Evolutionary conservation across 2,329 filamentous ascomycete species (phyloP).

Genomic region (Westerdykella ornata): DNA sequence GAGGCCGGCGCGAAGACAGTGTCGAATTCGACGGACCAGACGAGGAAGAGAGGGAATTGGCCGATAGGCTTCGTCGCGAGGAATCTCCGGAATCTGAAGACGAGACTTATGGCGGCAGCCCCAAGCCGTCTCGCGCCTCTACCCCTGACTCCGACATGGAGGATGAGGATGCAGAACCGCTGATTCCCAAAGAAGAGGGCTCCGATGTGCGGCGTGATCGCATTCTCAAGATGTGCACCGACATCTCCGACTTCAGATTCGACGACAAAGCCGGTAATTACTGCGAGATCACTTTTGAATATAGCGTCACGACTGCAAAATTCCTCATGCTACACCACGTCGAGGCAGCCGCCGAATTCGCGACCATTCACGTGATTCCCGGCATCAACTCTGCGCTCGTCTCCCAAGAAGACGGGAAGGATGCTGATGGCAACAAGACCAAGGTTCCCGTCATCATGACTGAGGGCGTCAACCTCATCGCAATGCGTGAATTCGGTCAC

Average conservation of each 20-base stretch:
- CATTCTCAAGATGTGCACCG: slow-evolving; percentile 45
- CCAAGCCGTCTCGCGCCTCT: slow-evolving; percentile 31
- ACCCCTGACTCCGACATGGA: slow-evolving; percentile 35
- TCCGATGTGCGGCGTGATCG: slow-evolving; percentile 29
- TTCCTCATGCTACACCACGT: slow-evolving; percentile 88
- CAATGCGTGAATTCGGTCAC: slow-evolving; percentile 83
- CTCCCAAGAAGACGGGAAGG: slow-evolving; percentile 48
- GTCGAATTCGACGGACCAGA: slow-evolving; percentile 90
- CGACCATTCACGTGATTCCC: slow-evolving; percentile 80
- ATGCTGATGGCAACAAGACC: slow-evolving; percentile 43
- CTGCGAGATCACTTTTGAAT: slow-evolving; percentile 78
- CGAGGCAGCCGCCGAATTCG: slow-evolving; percentile 68
- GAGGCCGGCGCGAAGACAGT: slow-evolving; percentile 69
- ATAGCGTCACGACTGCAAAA: slow-evolving; percentile 74
- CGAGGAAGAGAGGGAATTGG: slow-evolving; percentile 77
- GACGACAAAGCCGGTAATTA: slow-evolving; percentile 66
- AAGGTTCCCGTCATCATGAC: slow-evolving; percentile 57
- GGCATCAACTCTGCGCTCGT: slow-evolving; percentile 67
- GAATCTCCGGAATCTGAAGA: slow-evolving; percentile 53
- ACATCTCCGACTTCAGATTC: slow-evolving; percentile 72
- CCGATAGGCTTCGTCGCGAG: slow-evolving; percentile 55
- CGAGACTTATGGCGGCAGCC: slow-evolving; percentile 45
- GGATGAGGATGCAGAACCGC: slow-evolving; percentile 16
- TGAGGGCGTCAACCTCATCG: slow-evolving; percentile 77
- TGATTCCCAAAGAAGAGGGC: slow-evolving; percentile 24